Evolutionary conservation across 192 early-diverging fungal genomes (phyloP), one percentile per base, ranked within the genome.

Genomic region (Chytriomyces confervae): DNA sequence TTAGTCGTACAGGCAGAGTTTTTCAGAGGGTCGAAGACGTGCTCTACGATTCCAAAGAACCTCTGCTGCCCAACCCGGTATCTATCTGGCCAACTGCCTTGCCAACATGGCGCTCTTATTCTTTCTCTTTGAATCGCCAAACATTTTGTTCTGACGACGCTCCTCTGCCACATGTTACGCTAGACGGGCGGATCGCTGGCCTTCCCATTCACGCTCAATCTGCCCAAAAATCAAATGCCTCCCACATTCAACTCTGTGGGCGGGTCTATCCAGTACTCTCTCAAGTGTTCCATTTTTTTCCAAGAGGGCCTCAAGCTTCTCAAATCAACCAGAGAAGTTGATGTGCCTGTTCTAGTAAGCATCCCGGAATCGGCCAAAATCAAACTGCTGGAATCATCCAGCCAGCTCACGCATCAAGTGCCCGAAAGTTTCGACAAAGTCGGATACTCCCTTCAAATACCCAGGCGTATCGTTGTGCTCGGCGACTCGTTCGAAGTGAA

Each of bases 221-320:
- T 68, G 44, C 16, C 44, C 27, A 47, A 43, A 47, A 68, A 68
- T 24, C 29, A 68, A 16, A 18, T 68, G 13, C 66, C 66, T 13
- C 66, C 66, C 5, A 47, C 43, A 11, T 68, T 24, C 46, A 48
- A 47, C 16, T 47, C 16, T 57, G 53, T 57, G 13, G 20, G 53
- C 53, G 53, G 53, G 20, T 57, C 53, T 7, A 76, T 76, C 65
- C 49, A 57, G n/a, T 78, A 78, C 62, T 78, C 70, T 49, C n/a
- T 78, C 27, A 78, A 78, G 60, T 69, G 51, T 27, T 48, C 64
- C 3, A 53, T 79, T 16, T 16, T 72, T 9, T 48, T 23, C 23
- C 77, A 79, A 29, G 77, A 79, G 24, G 77, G 77, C 9, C 36
- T 79, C 5, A 63, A 66, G 45, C 61, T 79, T 13, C 27, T 79